These are phyloP conservation scores for Candida andamanensis DNA, from an alignment of 805 yeast species.

Conservation along the genomic window DNA sequence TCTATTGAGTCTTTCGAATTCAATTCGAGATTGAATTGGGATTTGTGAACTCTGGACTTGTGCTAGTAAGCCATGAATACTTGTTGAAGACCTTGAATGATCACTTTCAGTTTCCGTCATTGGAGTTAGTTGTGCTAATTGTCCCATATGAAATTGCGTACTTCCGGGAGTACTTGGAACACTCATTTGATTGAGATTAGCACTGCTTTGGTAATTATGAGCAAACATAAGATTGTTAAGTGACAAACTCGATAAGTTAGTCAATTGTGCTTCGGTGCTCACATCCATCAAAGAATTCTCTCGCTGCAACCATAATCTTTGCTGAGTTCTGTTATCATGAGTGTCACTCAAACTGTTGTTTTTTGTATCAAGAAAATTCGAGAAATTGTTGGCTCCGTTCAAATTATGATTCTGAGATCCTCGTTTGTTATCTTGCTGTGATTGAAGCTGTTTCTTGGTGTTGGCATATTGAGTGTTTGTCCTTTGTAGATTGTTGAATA, in stretches of 20 bases:
- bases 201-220: slow-evolving; percentile 21
- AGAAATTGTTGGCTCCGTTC: slow-evolving; percentile 26
- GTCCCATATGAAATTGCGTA: no score
- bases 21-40: slow-evolving; percentile 62
- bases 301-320: slow-evolving; percentile 76
- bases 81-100: slow-evolving; percentile 10
- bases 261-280: slow-evolving; percentile 25
- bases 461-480: slow-evolving; percentile 31
- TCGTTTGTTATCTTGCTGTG: slow-evolving; percentile 5
- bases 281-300: slow-evolving; percentile 67
- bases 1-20: slow-evolving; percentile 70
- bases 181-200: slow-evolving; percentile 9
- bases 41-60: slow-evolving; percentile 33
- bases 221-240: slow-evolving; percentile 37
- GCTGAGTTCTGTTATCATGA: slow-evolving; percentile 57
- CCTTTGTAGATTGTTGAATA: slow-evolving; percentile 37
- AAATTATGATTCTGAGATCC: slow-evolving; percentile 4
- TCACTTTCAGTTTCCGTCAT: slow-evolving; percentile 1
- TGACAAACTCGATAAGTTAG: slow-evolving; percentile 36
- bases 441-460: slow-evolving; percentile 19
- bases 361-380: slow-evolving; percentile 20
- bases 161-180: slow-evolving; percentile 8
- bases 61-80: slow-evolving; percentile 23
- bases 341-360: slow-evolving; percentile 4
- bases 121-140: not conserved